Evolutionary conservation across 495 filamentous ascomycete genomes (phyloP), one percentile per base, ranked within the genome.

Genomic region (Xylaria nigripes): DNA sequence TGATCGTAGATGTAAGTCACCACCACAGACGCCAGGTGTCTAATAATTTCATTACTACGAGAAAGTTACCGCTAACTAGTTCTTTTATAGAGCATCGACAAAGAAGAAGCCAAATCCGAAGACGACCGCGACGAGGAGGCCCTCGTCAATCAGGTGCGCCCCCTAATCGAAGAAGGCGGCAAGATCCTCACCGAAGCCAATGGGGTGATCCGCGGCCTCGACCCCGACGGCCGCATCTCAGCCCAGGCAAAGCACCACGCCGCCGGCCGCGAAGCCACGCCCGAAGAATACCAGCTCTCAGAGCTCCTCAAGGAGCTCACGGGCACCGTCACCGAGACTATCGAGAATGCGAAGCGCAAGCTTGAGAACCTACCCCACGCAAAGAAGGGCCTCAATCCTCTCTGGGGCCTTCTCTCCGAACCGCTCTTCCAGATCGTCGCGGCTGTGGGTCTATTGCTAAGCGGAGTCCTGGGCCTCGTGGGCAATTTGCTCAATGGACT

Each of bases 381-480:
- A 22, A 93, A 95, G 83, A 95, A 95, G 77, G 81, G 87, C 70
- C 79, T 96, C 47, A 95, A 89, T 65, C 89, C 90, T 1, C 81
- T 95, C 27, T 90, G 90, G 87, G 85, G 76, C 34, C 70, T 95
- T 45, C 73, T 95, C 34, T 84, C 82, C 34, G 82, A 95, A 73
- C 90, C 90, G 15, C 75, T 95, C 19, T 88, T 90, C 79, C 90
- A 96, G 77, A 95, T 96, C 68, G 77, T 96, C 53, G 89, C 90
- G 6, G 91, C 87, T 15, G 91, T 96, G 13, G 91, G 91, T 9
- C 70, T 96, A 50, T 69, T 96, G 50, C 71, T 96, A 43, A 83
- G 75, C 24, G 91, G 91, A 65, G 91, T 96, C 7, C 72, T 96
- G 3, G 81, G 81, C 2, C 76, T 96, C 6, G 87, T 96, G 13